A percentile compares a stretch with the other conserved stretches of the same genome.
Evolutionary conservation across 1,284 basidiomycete genomes (phyloP).

Genomic region (Ustilago tritici): DNA sequence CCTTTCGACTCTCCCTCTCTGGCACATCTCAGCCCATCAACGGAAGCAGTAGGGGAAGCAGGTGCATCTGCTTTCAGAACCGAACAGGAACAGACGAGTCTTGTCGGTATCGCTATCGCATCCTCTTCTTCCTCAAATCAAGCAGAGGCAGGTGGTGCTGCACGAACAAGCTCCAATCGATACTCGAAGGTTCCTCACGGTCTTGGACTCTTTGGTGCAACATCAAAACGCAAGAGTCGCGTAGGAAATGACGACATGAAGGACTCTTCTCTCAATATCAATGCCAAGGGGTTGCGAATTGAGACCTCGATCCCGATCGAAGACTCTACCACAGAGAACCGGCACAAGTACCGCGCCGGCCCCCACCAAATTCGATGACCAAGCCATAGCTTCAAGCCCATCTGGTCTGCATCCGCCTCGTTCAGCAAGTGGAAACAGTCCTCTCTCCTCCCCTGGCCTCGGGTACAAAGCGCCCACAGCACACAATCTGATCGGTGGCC

Average conservation of each 20-base stretch:
- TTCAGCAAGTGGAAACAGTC: constrained; percentile 1
- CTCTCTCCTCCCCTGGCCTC: constrained; percentile 12
- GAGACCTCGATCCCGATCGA: constrained; percentile 25
- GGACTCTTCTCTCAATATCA: constrained; percentile 4
- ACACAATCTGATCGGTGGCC: constrained; percentile 21
- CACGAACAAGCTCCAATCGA: constrained; percentile 14
- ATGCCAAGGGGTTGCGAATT: constrained; percentile 21
- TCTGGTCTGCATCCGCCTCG: background rate
- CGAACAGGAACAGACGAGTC: constrained; percentile 14
- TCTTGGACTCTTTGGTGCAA: constrained; percentile 24
- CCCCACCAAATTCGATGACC: background rate
- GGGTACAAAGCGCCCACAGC: constrained; percentile 24
- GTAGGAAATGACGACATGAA: background rate
- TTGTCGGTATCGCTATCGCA: background rate
- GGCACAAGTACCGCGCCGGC: background rate
- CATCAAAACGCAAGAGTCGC: constrained; percentile 23
- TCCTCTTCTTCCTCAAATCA: background rate
- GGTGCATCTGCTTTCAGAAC: constrained; percentile 14
- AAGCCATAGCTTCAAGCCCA: background rate
- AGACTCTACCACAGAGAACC: background rate
- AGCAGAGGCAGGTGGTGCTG: background rate
- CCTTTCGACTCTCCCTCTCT: constrained; percentile 30
- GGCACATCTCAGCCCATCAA: constrained; percentile 16
- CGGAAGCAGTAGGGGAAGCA: constrained; percentile 9
- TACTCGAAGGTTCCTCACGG: constrained; percentile 32